These are phyloP conservation scores for Debaryomyces tyrocola DNA, from an alignment of 805 yeast species.

Conservation along the genomic window DNA sequence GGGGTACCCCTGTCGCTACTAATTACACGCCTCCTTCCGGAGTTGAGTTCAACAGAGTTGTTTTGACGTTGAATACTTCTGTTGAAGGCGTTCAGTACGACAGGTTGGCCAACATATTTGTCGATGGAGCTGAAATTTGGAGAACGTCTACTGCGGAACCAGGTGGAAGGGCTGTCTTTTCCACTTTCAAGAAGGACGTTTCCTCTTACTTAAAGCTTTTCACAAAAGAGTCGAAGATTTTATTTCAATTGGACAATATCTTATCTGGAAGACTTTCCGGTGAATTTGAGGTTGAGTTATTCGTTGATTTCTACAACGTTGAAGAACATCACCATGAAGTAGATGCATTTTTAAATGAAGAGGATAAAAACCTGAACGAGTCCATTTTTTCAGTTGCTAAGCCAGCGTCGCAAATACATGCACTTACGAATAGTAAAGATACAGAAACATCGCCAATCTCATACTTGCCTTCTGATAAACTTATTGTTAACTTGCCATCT, in stretches of 20 bases:
- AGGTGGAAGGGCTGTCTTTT: constrained; percentile 41
- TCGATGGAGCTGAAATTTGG: constrained; percentile 72
- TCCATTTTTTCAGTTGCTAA: constrained; percentile 26
- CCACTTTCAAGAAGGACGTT: constrained; percentile 61
- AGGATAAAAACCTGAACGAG: constrained; percentile 12
- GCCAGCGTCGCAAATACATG: constrained; percentile 40
- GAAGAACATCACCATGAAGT: constrained; percentile 8
- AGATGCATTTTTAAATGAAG: not conserved
- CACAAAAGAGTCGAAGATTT: constrained; percentile 36
- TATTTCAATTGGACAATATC: constrained; percentile 67
- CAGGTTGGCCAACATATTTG: constrained; percentile 60
- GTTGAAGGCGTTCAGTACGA: constrained; percentile 65
- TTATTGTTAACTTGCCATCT: constrained; percentile 42
- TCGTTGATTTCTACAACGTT: constrained; percentile 46
- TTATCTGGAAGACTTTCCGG: constrained; percentile 59
- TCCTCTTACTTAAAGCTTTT: constrained; percentile 56
- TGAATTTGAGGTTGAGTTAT: constrained; percentile 52
- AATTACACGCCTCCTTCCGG: constrained; percentile 44
- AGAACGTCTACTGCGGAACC: constrained; percentile 79
- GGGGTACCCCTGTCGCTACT: constrained; percentile 55
- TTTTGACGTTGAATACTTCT: constrained; percentile 51
- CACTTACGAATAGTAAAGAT: constrained; percentile 28
- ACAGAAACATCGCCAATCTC: constrained; percentile 40
- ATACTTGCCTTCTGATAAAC: constrained; percentile 43
- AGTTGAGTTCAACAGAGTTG: constrained; percentile 49